Evolutionary conservation across 768 basidiomycete species (phyloP), one percentile per base, ranked within the genome.

Genomic region (Serendipita sp.): DNA sequence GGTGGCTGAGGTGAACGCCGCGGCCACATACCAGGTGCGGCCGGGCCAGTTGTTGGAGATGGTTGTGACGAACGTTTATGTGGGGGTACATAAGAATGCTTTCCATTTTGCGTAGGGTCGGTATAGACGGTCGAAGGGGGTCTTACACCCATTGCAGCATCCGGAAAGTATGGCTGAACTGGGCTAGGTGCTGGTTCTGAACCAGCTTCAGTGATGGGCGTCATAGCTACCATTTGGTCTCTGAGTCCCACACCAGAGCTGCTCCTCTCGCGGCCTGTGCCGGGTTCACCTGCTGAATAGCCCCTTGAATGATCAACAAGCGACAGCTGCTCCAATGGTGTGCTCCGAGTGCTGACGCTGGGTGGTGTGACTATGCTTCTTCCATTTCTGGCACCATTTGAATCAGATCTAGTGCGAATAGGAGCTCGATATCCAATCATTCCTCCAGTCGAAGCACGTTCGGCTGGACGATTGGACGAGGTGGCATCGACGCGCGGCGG

Each of bases 181-280:
- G 56, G 56, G 28, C 30, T 60, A 3, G 56, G 56, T 8, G 28
- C 56, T n/a, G 56, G 56, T 37, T 60, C 56, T 34, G 56, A 60
- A n/a, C 56, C 56, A 28, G 56, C 56, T n/a, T 60, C 56, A n/a
- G 35, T 28, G 37, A 60, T 60, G 10, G 56, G 56, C 56, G 56
- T 60, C 56, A 60, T 60, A 1, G 24, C 56, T 32, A n/a, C 35
- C 2, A 60, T 35, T 32, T 60, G 28, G 10, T 60, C 30, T 30
- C 30, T 28, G 18, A 53, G 32, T n/a, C 56, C 56, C 13, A 32
- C 18, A 30, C 24, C 28, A 18, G 48, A 51, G 30, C 30, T 51
- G 48, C 48, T 51, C n/a, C 48, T 18, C 48, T 51, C 48, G 8
- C 48, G 48, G 8, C 48, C 48, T 41, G 13, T 41, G 41, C 41